Evolutionary conservation across 805 yeast genomes (phyloP).

Genomic region (Sugiyamaella qingdaonensis): DNA sequence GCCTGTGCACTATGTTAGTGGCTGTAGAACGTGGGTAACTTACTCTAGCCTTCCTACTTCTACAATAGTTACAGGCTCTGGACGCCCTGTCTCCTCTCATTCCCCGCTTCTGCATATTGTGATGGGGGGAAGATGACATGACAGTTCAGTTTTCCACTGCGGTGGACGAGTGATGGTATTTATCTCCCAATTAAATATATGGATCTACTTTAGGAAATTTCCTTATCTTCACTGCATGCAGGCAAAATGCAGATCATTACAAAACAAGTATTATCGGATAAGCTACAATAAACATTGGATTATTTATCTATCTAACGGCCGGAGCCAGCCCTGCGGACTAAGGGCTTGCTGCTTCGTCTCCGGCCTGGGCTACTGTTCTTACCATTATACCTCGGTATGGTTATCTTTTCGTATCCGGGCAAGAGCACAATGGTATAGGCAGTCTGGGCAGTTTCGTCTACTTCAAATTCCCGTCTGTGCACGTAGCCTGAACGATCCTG

Average conservation of each 20-base stretch:
- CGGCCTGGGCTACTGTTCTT: too few relatives aligned
- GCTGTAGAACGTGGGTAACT: conserved; percentile 1
- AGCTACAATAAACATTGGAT: too few relatives aligned
- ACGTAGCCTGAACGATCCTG: conserved; percentile 13
- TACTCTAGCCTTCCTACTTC: background rate
- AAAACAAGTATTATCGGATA: too few relatives aligned
- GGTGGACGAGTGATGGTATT: too few relatives aligned
- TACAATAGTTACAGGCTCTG: background rate
- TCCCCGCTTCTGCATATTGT: background rate
- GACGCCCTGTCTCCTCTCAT: background rate
- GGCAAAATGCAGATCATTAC: background rate
- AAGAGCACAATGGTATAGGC: conserved; percentile 3
- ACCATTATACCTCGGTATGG: background rate
- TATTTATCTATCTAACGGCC: too few relatives aligned
- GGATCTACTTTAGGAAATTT: background rate
- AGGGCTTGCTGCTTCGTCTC: too few relatives aligned
- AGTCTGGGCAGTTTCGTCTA: conserved; percentile 5
- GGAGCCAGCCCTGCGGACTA: too few relatives aligned
- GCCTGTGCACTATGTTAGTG: conserved; percentile 7
- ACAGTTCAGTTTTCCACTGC: too few relatives aligned
- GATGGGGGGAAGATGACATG: too few relatives aligned
- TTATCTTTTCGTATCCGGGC: conserved; percentile 8
- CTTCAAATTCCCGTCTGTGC: conserved; percentile 19
- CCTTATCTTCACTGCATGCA: background rate
- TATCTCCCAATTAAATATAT: too few relatives aligned